phyloP scores from a whole-genome alignment of 2,329 filamentous ascomycete species.

The Leptosphaerulina australis region DNA sequence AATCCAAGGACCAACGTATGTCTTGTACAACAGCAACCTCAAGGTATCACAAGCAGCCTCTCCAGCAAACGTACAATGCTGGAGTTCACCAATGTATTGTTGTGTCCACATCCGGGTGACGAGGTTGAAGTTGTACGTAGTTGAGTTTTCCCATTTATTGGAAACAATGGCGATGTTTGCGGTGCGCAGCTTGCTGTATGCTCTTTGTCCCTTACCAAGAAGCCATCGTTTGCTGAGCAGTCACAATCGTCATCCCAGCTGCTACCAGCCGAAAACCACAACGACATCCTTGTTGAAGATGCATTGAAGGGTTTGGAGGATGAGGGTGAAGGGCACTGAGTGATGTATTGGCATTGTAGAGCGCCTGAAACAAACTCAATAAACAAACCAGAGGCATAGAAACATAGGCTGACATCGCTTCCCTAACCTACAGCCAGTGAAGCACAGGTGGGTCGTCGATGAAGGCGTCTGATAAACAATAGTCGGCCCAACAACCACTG shows the following conservation, averaged over 20 bases:
- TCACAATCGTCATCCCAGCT: neutral
- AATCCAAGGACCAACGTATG: neutral
- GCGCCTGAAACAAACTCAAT: too few relatives aligned
- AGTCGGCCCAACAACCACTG: constrained; percentile 15
- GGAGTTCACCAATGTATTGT: neutral
- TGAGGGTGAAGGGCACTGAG: neutral
- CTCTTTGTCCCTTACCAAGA: neutral
- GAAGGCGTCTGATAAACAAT: constrained; percentile 14
- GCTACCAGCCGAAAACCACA: neutral
- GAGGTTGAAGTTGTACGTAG: constrained; percentile 12
- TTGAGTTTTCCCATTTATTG: neutral
- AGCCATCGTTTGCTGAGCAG: neutral
- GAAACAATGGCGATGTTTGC: neutral
- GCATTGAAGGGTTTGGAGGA: neutral
- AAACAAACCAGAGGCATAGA: too few relatives aligned
- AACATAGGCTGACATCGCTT: neutral
- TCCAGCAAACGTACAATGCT: constrained; percentile 1
- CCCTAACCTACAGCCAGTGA: neutral
- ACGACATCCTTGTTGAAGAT: neutral
- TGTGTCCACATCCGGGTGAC: neutral
- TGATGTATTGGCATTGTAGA: too few relatives aligned
- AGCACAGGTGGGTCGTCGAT: constrained; percentile 7
- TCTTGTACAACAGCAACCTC: constrained; percentile 15
- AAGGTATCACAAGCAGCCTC: constrained; percentile 8
- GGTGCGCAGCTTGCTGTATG: neutral